Evolutionary conservation across 495 filamentous ascomycete genomes (phyloP).

Genomic region (Penicillium paxilli): DNA sequence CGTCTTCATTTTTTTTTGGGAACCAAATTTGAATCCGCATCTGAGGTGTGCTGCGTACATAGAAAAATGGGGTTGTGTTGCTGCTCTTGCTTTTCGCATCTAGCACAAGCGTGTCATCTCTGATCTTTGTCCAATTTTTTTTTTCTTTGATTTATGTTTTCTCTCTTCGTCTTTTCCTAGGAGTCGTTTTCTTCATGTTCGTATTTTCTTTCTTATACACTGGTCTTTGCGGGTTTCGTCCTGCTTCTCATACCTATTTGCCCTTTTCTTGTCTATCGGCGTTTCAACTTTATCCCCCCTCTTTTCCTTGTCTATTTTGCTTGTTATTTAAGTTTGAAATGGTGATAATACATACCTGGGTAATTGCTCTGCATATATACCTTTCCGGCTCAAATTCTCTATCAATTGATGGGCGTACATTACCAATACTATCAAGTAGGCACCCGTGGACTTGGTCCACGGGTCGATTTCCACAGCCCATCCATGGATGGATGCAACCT

Average conservation of each 20-base stretch:
- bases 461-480: too few species aligned
- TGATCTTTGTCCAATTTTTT: not conserved
- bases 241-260: not conserved
- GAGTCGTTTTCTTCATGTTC: not conserved
- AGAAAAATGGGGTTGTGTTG: conserved; percentile 11
- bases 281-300: not conserved
- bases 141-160: not conserved
- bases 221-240: not conserved
- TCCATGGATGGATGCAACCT: too few species aligned
- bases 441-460: too few species aligned
- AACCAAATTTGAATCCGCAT: not conserved
- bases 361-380: not conserved
- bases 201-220: not conserved
- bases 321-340: conserved; percentile 2
- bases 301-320: not conserved
- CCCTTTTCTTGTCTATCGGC: not conserved
- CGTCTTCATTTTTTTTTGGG: not conserved
- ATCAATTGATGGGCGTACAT: too few species aligned
- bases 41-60: conserved; percentile 10
- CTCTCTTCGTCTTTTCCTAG: not conserved
- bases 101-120: conserved; percentile 7
- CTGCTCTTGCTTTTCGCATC: conserved; percentile 5
- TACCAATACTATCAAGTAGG: too few species aligned
- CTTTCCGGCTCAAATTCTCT: too few species aligned
- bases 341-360: conserved; percentile 7